These are phyloP conservation scores for Cnidoscolus chayamansa DNA, from an alignment of 441 rosid species.

Conservation along the genomic window DNA sequence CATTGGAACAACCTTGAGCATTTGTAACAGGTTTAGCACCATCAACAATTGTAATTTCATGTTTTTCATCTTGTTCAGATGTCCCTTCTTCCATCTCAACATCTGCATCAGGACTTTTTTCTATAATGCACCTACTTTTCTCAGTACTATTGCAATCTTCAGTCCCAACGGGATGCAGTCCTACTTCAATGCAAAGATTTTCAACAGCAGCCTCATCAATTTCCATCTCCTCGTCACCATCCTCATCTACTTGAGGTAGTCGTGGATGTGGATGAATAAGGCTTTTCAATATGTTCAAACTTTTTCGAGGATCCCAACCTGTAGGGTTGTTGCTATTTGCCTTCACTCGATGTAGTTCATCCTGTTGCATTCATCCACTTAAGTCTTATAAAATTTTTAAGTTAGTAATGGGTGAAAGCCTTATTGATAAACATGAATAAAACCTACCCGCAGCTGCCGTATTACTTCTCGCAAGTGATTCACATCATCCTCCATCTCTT, in stretches of 20 bases:
- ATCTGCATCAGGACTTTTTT: conserved; percentile 48
- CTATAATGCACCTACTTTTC: conserved; percentile 6
- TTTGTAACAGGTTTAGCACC: conserved; percentile 33
- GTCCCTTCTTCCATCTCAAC: conserved; percentile 75
- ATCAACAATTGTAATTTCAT: conserved; percentile 33
- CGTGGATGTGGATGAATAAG: conserved; percentile 58
- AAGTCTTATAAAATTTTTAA: not conserved
- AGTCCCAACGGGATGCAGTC: conserved; percentile 15
- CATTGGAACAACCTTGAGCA: conserved; percentile 22
- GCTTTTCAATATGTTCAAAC: conserved; percentile 83
- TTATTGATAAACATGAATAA: conserved; percentile 10
- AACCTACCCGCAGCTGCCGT: conserved; percentile 75
- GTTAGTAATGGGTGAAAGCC: not conserved
- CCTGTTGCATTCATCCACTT: conserved; percentile 48
- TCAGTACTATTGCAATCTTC: conserved; percentile 25
- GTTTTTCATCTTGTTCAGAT: conserved; percentile 48
- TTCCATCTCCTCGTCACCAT: conserved; percentile 99
- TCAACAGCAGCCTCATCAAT: conserved; percentile 97
- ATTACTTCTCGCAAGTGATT: conserved; percentile 88
- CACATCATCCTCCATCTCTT: conserved; percentile 95
- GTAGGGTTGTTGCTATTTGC: conserved; percentile 65
- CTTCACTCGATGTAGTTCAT: conserved; percentile 85
- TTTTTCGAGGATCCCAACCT: conserved; percentile 89
- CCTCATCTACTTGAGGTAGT: conserved; percentile 71
- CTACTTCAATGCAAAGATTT: conserved; percentile 43